These are phyloP conservation scores for Bullera alba DNA, from an alignment of 768 basidiomycete species.

Conservation along the genomic window DNA sequence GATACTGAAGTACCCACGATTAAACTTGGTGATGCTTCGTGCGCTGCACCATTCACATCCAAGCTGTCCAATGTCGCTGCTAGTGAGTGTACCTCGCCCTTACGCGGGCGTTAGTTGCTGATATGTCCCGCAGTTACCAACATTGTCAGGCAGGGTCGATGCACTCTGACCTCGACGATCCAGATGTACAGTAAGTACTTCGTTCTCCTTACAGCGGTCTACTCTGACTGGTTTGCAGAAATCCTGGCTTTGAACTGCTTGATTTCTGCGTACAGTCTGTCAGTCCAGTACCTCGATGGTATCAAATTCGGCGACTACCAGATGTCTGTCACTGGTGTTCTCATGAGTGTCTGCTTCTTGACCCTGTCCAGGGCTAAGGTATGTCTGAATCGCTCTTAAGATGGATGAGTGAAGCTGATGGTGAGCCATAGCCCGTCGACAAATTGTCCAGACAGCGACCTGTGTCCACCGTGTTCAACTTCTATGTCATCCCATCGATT, in stretches of 20 bases:
- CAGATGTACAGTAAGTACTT: too few species aligned
- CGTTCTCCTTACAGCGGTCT: too few species aligned
- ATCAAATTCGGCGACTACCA: slow-evolving; percentile 99
- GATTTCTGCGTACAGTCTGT: slow-evolving; percentile 96
- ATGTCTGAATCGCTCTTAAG: slow-evolving; percentile 25
- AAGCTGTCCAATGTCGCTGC: slow-evolving; percentile 96
- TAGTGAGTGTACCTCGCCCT: slow-evolving; percentile 62
- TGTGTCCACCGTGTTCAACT: slow-evolving; percentile 89
- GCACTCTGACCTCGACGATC: slow-evolving; percentile 94
- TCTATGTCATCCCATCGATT: slow-evolving; percentile 88
- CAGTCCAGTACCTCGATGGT: slow-evolving; percentile 94
- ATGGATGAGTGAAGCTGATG: slow-evolving; percentile 5
- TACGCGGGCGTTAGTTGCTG: neutral
- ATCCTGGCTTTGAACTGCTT: slow-evolving; percentile 95
- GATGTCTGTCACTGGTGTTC: slow-evolving; percentile 88
- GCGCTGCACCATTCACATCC: slow-evolving; percentile 97
- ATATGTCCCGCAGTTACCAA: slow-evolving; percentile 65
- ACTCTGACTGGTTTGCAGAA: too few species aligned
- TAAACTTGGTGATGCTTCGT: slow-evolving; percentile 98
- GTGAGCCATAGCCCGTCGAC: slow-evolving; percentile 70
- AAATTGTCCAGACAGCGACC: slow-evolving; percentile 89
- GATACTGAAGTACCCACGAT: slow-evolving; percentile 92
- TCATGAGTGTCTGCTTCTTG: slow-evolving; percentile 98
- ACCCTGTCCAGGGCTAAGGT: slow-evolving; percentile 97
- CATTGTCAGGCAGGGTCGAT: slow-evolving; percentile 96